These are phyloP conservation scores for Annulohypoxylon bovei DNA, from an alignment of 495 filamentous ascomycete genomes.

Conservation along the genomic window DNA sequence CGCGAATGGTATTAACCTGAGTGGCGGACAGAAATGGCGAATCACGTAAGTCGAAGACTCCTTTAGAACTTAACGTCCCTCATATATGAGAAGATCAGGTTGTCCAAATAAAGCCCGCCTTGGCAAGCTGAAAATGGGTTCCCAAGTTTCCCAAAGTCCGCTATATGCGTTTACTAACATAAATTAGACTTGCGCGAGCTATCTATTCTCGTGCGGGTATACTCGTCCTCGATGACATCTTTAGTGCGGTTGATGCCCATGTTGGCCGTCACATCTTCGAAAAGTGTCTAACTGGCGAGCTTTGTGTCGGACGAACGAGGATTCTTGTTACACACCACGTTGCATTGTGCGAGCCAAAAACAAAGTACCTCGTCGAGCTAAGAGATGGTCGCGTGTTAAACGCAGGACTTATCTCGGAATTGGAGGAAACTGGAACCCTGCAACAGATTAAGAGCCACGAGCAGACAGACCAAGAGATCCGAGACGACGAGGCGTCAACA, in stretches of 20 bases:
- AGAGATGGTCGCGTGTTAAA: conserved; percentile 72
- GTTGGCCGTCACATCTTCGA: conserved; percentile 83
- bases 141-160: not conserved
- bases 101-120: not conserved
- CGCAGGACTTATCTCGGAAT: conserved; percentile 67
- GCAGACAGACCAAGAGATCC: conserved; percentile 55
- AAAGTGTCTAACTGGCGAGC: conserved; percentile 73
- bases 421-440: conserved; percentile 65
- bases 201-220: conserved; percentile 83
- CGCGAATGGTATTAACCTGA: conserved; percentile 84
- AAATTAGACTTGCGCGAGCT: conserved; percentile 69
- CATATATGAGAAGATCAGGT: not conserved
- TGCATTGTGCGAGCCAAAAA: conserved; percentile 72
- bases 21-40: conserved; percentile 85
- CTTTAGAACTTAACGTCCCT: not conserved
- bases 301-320: conserved; percentile 75
- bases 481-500: conserved; percentile 56
- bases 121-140: not conserved
- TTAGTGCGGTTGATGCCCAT: conserved; percentile 77
- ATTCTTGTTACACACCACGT: conserved; percentile 87
- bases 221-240: conserved; percentile 85
- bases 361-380: conserved; percentile 75
- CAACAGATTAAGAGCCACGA: conserved; percentile 68
- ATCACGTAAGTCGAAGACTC: conserved; percentile 60
- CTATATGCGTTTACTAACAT: not conserved